Evolutionary conservation across 164 flowering plant genomes (phyloP), one percentile per base, ranked within the genome.

Genomic region (Nymphaea thermarum): DNA sequence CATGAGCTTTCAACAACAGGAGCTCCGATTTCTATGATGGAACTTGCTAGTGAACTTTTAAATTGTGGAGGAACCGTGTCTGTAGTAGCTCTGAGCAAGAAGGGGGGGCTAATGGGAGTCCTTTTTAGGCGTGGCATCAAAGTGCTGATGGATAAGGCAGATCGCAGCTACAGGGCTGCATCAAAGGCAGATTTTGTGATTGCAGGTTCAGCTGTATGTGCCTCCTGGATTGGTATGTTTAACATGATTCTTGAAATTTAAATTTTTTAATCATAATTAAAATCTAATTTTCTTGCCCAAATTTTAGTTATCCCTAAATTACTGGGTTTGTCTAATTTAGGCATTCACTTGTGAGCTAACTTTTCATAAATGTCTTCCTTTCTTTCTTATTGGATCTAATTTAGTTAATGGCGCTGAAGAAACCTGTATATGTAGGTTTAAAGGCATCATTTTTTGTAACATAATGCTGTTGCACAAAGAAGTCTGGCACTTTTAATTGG

Each of bases 151-250:
- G 99, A 95, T 78, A 90, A 79, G 78, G 82, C 81, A 14, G 87
- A 84, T 8, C 66, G 78, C 64, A 92, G 99, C 81, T 88, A 81
- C 80, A 92, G 89, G 80, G 77, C 84, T 63, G 89, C 98, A 71
- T 88, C 85, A 90, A 95, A 86, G 77, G 87, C 98, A 51, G 94
- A 92, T 83, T 88, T 95, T 65, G 83, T 95, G 57, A 90, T 95
- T 69, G 98, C 98, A n/a, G 99, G 99, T 71, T 92, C 98, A n/a
- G 97, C 98, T 42, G 89, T 89, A 60, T 95, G 97, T 81, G 85
- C 97, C 68, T 80, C 88, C 61, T 95, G 99, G 99, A 91, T 94
- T 45, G 98, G 99, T 94, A 64, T 84, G 63, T 47, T 47, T 47
- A 3, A 12, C 55, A 2, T 47, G 55, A 3, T 12, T 3, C 7